Base-by-base conservation (phyloP, 176 grass and related monocot genomes). In the Paspalum vaginatum region DNA sequence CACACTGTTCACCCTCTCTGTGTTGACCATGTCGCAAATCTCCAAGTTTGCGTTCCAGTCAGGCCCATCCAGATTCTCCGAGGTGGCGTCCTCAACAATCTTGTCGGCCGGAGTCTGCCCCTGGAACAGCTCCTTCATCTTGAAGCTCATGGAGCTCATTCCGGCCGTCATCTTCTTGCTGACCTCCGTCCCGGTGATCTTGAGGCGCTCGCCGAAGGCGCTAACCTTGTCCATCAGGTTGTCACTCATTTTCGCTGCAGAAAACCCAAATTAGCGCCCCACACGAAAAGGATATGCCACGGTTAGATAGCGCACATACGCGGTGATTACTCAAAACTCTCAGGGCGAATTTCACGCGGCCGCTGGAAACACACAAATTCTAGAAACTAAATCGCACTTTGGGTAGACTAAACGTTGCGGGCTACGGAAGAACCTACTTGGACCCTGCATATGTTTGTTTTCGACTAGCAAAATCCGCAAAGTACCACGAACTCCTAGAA, bases 191-290 rank as follows among this genome's bases (percentile, higher is more conserved):
- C 94, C 91, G 0, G 90, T 89, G 67, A 91, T 94, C 85, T 97
- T 97, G 50, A 97, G 84, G 18, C 89, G 91, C 82, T 97, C 91
- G 7, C 94, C 94, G 12, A 97, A 27, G 9, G 94, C 87, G 66
- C 79, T 97, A 55, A 97, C 94, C 56, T 91, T 97, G 44, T 97
- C 94, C 89, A 91, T 97, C 73, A 97, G 75, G 81, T 97, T 97
- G 55, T 97, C 94, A 64, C 86, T 87, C 94, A 91, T 90, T 76
- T 76, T 90, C 52, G 69, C 72, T 89, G 17, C 43, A 71, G 67
- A 51, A 81, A 48, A 3, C 7, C 37, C 39, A 9, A 76, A 60
- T 60, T 16, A 61, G 27, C 55, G 3, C 32, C 32, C 2, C 32
- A 32, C 9, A 4, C 7, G 15, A 81, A 59, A 16, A 59, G 8